Conservation (phyloP, 305 asterid genomes). For the Fraxinus paxiana region DNA sequence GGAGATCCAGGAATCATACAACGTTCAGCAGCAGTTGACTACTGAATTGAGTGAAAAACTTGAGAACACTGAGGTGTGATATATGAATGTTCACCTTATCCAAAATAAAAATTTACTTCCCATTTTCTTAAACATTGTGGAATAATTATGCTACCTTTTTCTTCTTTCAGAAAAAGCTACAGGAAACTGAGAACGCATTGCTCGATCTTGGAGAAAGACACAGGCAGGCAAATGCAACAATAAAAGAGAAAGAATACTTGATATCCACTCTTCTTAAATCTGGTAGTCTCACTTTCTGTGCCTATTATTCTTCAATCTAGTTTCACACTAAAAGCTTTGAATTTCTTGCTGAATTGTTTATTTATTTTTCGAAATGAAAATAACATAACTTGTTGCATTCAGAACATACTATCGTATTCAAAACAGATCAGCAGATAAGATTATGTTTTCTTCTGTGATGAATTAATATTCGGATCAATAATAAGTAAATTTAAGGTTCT, state of each 20-base stretch:
- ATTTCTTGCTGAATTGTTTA: neutral
- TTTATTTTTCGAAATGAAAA: neutral
- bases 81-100: neutral
- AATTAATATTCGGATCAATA: neutral
- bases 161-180: constrained; percentile 41
- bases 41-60: constrained; percentile 38
- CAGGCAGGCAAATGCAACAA: constrained; percentile 29
- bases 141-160: neutral
- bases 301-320: neutral
- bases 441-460: neutral
- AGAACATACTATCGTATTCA: neutral
- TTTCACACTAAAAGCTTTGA: neutral
- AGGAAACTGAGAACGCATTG: constrained; percentile 38
- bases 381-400: neutral
- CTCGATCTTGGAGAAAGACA: constrained; percentile 36
- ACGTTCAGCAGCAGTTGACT: constrained; percentile 41
- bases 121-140: neutral
- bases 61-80: constrained; percentile 36
- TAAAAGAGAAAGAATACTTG: constrained; percentile 39
- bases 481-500: neutral
- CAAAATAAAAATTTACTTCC: neutral
- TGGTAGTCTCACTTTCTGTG: constrained; percentile 29
- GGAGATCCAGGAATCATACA: constrained; percentile 44
- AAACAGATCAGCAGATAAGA: neutral
- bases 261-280: constrained; percentile 37